These are phyloP conservation scores for Podospora tetraspora DNA, from an alignment of 495 filamentous ascomycete genomes.

Conservation along the genomic window DNA sequence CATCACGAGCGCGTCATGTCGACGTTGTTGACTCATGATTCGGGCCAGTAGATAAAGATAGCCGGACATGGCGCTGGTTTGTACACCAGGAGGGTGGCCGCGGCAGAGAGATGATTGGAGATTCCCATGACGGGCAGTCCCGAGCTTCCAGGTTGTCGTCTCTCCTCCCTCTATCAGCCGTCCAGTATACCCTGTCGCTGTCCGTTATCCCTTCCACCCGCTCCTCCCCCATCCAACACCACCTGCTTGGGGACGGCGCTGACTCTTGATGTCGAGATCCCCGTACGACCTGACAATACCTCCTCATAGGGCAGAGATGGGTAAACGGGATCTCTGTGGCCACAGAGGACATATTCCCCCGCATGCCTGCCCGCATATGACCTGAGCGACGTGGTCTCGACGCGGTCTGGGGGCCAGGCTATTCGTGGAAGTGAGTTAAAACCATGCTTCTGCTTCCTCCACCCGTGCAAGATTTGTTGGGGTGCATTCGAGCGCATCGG, in stretches of 20 bases:
- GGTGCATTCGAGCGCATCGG: neutral
- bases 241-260: neutral
- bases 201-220: neutral
- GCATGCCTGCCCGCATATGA: neutral
- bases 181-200: neutral
- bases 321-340: neutral
- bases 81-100: neutral
- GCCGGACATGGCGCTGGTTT: neutral
- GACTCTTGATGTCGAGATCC: neutral
- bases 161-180: neutral
- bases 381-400: neutral
- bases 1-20: neutral
- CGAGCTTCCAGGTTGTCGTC: neutral
- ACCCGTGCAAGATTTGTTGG: neutral
- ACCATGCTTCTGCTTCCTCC: neutral
- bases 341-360: neutral
- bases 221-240: neutral
- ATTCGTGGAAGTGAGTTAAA: neutral
- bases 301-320: neutral
- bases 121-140: neutral
- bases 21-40: neutral
- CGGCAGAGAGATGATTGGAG: neutral
- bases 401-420: neutral
- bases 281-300: neutral
- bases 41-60: neutral